These are phyloP conservation scores for Pharus latifolius DNA, from an alignment of 176 grass and related monocot genomes.

Conservation along the genomic window DNA sequence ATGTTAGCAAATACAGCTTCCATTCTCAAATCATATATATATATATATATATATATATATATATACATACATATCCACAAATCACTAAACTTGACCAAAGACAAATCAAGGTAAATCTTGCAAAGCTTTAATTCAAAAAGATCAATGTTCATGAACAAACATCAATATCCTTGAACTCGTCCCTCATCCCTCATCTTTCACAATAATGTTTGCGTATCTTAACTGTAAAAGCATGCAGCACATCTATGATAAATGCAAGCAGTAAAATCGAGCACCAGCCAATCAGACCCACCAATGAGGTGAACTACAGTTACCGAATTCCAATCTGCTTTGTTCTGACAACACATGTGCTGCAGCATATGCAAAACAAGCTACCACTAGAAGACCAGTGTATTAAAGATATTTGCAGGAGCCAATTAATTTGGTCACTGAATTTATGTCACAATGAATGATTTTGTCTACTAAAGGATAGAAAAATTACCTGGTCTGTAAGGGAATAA, in stretches of 20 bases:
- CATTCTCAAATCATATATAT: no score
- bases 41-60: no score
- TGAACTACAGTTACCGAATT: conserved; percentile 7
- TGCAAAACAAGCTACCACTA: conserved; percentile 12
- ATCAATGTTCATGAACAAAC: no score
- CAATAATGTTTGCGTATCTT: neutral
- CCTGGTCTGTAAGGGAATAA: neutral
- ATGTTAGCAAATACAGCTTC: no score
- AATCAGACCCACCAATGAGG: neutral
- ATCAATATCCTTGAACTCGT: no score
- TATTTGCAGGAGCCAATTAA: conserved; percentile 6
- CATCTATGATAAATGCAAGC: neutral
- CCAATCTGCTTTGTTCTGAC: conserved; percentile 11
- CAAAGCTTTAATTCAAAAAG: no score
- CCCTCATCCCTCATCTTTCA: neutral
- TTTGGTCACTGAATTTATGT: conserved; percentile 18
- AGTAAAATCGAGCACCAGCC: neutral
- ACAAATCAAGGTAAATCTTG: no score
- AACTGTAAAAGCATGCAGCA: neutral
- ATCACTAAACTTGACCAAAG: no score
- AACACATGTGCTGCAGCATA: conserved; percentile 20
- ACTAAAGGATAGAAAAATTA: neutral
- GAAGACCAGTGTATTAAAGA: neutral
- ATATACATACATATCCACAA: no score
- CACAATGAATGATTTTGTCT: conserved; percentile 7